Conservation (phyloP, 2,329 filamentous ascomycete genomes). For the Lachnellula subtilissima region DNA sequence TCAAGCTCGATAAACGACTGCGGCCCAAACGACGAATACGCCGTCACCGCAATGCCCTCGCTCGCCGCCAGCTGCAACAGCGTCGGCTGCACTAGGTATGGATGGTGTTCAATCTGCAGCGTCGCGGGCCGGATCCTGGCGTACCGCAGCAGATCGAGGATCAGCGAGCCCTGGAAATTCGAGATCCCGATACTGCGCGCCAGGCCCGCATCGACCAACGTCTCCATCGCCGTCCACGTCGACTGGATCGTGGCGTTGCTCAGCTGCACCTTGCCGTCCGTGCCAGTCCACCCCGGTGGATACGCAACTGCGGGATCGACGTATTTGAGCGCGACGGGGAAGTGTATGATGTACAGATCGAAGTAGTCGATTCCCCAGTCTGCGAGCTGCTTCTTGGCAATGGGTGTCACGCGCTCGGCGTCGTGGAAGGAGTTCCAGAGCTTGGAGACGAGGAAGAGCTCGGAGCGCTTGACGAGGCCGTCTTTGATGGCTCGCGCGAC, state of each 20-base stretch:
- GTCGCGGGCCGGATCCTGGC: conserved; percentile 69
- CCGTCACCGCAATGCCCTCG: conserved; percentile 70
- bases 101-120: conserved; percentile 87
- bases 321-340: conserved; percentile 81
- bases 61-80: conserved; percentile 65
- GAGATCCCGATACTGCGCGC: conserved; percentile 71
- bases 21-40: conserved; percentile 80
- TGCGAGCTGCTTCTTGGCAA: conserved; percentile 69
- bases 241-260: conserved; percentile 71
- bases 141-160: conserved; percentile 77
- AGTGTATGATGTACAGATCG: conserved; percentile 85
- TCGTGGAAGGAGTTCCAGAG: conserved; percentile 93
- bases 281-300: conserved; percentile 72
- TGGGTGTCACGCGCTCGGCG: conserved; percentile 68
- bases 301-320: conserved; percentile 75
- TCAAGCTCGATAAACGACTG: conserved; percentile 73
- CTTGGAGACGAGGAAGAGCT: conserved; percentile 90
- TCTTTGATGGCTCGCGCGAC: conserved; percentile 76
- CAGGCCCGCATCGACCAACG: conserved; percentile 63
- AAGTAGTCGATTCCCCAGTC: conserved; percentile 88
- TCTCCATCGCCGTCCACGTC: conserved; percentile 80
- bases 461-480: conserved; percentile 74
- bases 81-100: conserved; percentile 72
- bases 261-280: conserved; percentile 56
- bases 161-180: conserved; percentile 74